phyloP scores from a whole-genome alignment of 2,329 filamentous ascomycete genomes.

The Zarea fungicola region DNA sequence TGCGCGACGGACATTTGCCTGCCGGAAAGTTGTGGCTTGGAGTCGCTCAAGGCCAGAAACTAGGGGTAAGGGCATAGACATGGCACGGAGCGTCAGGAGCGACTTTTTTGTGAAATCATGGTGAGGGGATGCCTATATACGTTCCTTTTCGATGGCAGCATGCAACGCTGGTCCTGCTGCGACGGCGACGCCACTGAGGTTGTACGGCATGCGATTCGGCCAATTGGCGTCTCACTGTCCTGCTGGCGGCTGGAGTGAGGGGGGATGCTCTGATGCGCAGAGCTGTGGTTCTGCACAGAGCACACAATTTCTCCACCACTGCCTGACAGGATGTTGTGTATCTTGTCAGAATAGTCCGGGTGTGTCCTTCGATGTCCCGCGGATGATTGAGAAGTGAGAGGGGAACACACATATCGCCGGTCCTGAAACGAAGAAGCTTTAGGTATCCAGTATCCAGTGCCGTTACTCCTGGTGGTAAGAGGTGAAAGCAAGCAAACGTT shows the following conservation, averaged over 20 bases:
- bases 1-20: conserved; percentile 3
- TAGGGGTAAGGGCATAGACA: conserved; percentile 7
- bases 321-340: conserved; percentile 12
- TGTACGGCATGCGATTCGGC: conserved; percentile 8
- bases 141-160: conserved; percentile 12
- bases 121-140: conserved; percentile 12
- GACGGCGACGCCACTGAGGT: conserved; percentile 9
- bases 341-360: conserved; percentile 12
- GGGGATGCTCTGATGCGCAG: not conserved
- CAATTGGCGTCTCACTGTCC: conserved; percentile 1
- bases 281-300: conserved; percentile 1
- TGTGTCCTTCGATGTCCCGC: conserved; percentile 12
- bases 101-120: conserved; percentile 12
- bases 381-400: not conserved
- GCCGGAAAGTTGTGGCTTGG: conserved; percentile 1
- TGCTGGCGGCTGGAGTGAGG: conserved; percentile 9
- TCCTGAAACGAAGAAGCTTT: conserved; percentile 7
- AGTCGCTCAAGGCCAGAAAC: conserved; percentile 11
- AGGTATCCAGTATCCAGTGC: not conserved
- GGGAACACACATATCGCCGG: conserved; percentile 2
- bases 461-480: not conserved
- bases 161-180: conserved; percentile 9
- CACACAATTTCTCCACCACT: conserved; percentile 10
- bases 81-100: conserved; percentile 5
- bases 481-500: not conserved